These are phyloP conservation scores for Tricholoma bakamatsutake DNA, from an alignment of 768 basidiomycete genomes.

Conservation along the genomic window DNA sequence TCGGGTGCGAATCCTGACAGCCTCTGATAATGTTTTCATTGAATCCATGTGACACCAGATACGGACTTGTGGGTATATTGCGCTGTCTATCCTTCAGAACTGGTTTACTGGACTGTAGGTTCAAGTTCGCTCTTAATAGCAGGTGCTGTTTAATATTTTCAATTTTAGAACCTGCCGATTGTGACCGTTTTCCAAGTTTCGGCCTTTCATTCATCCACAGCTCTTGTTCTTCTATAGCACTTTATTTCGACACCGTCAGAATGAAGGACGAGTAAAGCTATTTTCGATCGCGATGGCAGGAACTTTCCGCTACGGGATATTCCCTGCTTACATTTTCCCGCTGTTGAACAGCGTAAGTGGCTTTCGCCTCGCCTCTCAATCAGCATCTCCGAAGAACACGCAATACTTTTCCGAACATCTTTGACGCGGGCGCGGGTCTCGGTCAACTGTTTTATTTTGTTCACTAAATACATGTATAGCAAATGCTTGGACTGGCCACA, in stretches of 20 bases:
- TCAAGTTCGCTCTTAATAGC: background rate
- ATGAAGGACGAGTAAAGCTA: background rate
- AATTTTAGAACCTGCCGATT: background rate
- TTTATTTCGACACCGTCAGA: background rate
- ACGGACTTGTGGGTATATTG: background rate
- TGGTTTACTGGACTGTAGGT: background rate
- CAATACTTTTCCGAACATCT: background rate
- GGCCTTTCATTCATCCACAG: background rate
- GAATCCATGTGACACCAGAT: background rate
- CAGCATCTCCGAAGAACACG: background rate
- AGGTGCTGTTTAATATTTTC: background rate
- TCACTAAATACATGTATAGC: background rate
- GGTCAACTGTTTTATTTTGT: background rate
- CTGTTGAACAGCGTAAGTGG: background rate
- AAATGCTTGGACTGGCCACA: background rate
- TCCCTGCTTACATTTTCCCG: background rate
- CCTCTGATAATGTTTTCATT: background rate
- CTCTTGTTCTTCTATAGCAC: background rate
- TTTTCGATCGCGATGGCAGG: background rate
- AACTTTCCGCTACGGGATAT: background rate
- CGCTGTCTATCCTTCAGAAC: background rate
- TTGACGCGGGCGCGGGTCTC: background rate
- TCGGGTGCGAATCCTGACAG: background rate
- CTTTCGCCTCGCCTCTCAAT: background rate
- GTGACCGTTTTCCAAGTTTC: background rate